Base-by-base conservation (phyloP, 352 stramenopile species). In the Globisporangium carolinianum region DNA sequence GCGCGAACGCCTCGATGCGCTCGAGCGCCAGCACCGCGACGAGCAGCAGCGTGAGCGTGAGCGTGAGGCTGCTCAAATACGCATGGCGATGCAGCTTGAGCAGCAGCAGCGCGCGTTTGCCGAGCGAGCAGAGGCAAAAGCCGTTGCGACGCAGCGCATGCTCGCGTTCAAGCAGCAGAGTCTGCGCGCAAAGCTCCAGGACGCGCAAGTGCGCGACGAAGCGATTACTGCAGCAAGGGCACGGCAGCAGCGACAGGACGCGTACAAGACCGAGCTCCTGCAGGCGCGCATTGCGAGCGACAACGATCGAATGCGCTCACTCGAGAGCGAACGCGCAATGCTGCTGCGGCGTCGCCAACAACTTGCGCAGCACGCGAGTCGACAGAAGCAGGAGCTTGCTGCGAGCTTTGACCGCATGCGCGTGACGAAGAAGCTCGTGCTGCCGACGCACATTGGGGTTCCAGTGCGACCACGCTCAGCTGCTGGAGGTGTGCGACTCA, bases 331-430 rank as follows among this genome's bases (percentile, higher is more conserved):
- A 47, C 77, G 83, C 12, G 62, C 75, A 5, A 60, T 66, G 12
- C 64, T 91, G 2, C 58, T 94, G 47, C 69, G 73, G 11, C 71
- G 81, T 15, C 75, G 81, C 0, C 72, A 90, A 60, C 69, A 87
- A 47, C 83, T 90, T 50, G 86, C 91, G 52, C 73, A 85, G 51
- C 65, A 66, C 39, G 77, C 78, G 5, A 69, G 53, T 17, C 63
- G 75, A 0, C 75, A 92, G 41, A 90, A 90, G 53, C 69, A 83
- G 24, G 73, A 91, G 35, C 75, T 92, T n/a, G 54, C 92, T 4
- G 76, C 90, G 11, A 87, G 68, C 50, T 91, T 94, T 51, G 75
- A 91, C 63, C 83, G 85, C 53, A 90, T 94, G 82, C 86, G 88
- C 57, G 70, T 91, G 41, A 89, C 76, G 5, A 92, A 91, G 47